These are phyloP conservation scores for Bacidia rubella DNA, from an alignment of 495 filamentous ascomycete genomes.

Conservation along the genomic window DNA sequence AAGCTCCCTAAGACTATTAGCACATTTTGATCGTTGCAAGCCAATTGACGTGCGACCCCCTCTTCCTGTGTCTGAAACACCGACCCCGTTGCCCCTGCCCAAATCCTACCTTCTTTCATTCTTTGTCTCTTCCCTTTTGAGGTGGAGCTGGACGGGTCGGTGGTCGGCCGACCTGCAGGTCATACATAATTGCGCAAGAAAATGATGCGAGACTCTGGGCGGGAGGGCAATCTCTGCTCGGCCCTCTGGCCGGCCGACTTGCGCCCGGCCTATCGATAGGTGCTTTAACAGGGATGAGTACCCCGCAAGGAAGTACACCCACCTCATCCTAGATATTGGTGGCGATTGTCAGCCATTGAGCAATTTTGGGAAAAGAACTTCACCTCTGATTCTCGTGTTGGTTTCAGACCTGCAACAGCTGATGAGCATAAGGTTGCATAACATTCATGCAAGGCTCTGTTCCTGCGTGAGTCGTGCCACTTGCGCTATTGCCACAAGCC, in stretches of 20 bases:
- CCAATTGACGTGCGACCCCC: too few species aligned
- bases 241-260: not conserved
- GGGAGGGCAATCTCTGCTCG: constrained; percentile 1
- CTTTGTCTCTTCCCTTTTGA: too few species aligned
- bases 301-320: not conserved
- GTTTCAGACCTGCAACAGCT: too few species aligned
- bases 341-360: too few species aligned
- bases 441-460: not conserved
- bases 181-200: not conserved
- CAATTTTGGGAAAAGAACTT: not conserved
- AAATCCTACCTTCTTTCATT: too few species aligned
- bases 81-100: not conserved
- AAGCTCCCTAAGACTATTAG: too few species aligned
- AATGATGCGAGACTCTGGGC: not conserved
- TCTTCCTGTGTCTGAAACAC: not conserved
- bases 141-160: too few species aligned
- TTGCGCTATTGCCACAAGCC: not conserved
- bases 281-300: not conserved
- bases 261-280: not conserved
- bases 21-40: too few species aligned
- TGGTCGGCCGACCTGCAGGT: too few species aligned
- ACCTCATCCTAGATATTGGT: too few species aligned
- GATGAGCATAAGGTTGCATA: not conserved
- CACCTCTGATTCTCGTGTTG: not conserved
- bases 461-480: not conserved